Conservation (phyloP, 2,329 filamentous ascomycete genomes). For the Nothopassalora personata region DNA sequence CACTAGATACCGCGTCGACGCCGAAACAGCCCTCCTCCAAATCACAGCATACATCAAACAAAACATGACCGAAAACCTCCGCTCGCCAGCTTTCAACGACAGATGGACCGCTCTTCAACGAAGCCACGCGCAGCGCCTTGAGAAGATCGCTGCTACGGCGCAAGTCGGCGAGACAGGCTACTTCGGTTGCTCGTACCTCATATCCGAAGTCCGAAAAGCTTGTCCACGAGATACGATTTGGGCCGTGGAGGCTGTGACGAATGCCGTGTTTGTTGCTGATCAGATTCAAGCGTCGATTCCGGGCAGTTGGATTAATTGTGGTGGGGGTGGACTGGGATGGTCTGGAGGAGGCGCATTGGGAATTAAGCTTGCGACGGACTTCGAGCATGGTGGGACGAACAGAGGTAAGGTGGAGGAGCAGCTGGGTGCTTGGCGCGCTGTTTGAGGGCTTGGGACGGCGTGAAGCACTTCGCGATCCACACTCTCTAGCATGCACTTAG, state of each 20-base stretch:
- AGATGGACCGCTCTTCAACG: slow-evolving; percentile 54
- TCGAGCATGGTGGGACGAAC: slow-evolving; percentile 43
- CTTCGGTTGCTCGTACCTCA: slow-evolving; percentile 57
- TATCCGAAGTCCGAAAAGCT: slow-evolving; percentile 49
- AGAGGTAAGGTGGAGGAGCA: slow-evolving; percentile 36
- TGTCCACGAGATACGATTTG: slow-evolving; percentile 65
- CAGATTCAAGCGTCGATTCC: slow-evolving; percentile 64
- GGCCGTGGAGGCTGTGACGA: slow-evolving; percentile 73
- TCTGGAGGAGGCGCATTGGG: slow-evolving; percentile 69
- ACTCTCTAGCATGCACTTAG: too few species aligned
- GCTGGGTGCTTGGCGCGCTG: too few species aligned
- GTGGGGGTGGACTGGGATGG: slow-evolving; percentile 75
- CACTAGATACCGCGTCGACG: slow-evolving; percentile 45
- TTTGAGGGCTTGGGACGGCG: too few species aligned
- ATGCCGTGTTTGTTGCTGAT: slow-evolving; percentile 61
- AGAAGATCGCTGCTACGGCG: slow-evolving; percentile 54
- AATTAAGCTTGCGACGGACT: slow-evolving; percentile 65
- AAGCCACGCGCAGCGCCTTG: slow-evolving; percentile 55
- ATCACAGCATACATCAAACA: slow-evolving; percentile 55
- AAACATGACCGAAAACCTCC: slow-evolving; percentile 42
- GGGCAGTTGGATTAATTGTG: slow-evolving; percentile 75
- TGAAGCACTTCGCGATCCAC: too few species aligned
- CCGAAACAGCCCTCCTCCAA: slow-evolving; percentile 59
- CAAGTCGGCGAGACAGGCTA: slow-evolving; percentile 57
- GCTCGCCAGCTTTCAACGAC: slow-evolving; percentile 22